Base-by-base conservation (phyloP, 1,284 basidiomycete genomes). In the Tilletia walkeri region DNA sequence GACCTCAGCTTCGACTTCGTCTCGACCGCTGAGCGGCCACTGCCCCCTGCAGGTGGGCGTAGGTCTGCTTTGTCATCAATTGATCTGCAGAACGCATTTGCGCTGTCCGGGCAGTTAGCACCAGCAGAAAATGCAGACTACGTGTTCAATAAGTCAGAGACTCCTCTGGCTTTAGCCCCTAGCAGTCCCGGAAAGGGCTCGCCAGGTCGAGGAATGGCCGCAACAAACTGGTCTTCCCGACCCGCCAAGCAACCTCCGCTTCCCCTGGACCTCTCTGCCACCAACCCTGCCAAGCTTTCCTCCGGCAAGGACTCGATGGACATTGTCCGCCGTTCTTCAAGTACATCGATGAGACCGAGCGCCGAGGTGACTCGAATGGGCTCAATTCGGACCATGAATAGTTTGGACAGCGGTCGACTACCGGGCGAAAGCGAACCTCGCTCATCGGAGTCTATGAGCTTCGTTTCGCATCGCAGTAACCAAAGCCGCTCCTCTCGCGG, bases 1-100 rank as follows among this genome's bases (percentile, higher is more conserved):
- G 65, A 66, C 16, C 65, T 66, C 24, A 66, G 65, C 41, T 66
- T 66, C 30, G 65, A 66, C 47, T 66, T 47, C 30, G 16, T 66
- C 14, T 48, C 45, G 5, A 66, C 45, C 9, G 65, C 65, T 10
- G 65, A 66, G 30, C 34, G 59, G 14, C 59, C 59, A 14, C 12
- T 39, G 34, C 59, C 30, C 12, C 7, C 59, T 36, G 59, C 34
- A 39, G 36, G 12, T 14, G 59, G 38, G 9, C 12, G 12, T 3
- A 24, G 34, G 7, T 14, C 59, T 24, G 34, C 12, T 39, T n/a
- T 7, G 34, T 9, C 16, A 63, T 5, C 30, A 6, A 9, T 63
- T 34, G n/a, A 63, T 41, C 38, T 63, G 6, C 59, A 63, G 36
- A 34, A 14, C 16, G 34, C 59, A 39, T 63, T 63, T 20, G 9